Evolutionary conservation across 2,329 filamentous ascomycete species (phyloP).

Genomic region (Aureobasidium lini): DNA sequence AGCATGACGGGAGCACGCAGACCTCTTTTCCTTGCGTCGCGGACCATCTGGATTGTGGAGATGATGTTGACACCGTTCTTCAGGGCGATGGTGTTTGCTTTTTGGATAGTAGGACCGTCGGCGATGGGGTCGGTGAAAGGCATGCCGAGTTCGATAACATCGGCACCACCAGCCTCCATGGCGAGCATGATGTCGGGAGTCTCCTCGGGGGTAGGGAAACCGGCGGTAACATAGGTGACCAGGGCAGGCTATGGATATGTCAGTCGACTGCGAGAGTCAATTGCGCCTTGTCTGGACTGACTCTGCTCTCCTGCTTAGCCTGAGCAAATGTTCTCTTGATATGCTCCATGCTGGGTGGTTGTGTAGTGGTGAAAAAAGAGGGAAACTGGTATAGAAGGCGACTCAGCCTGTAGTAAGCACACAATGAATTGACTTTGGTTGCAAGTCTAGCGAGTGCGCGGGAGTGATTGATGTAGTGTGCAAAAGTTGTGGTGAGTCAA

Average conservation of each 20-base stretch:
- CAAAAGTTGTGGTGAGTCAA: constrained; percentile 10
- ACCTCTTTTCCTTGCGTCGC: constrained; percentile 67
- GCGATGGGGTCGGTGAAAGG: constrained; percentile 98
- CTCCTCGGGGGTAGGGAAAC: constrained; percentile 74
- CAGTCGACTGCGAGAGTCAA: background rate
- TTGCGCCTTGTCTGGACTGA: constrained; percentile 18
- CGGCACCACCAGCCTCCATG: constrained; percentile 88
- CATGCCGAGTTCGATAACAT: constrained; percentile 90
- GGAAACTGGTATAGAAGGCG: background rate
- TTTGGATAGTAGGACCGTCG: constrained; percentile 95
- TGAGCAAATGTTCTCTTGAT: constrained; percentile 44
- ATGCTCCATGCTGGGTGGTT: constrained; percentile 34
- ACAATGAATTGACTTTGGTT: background rate
- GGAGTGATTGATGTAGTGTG: background rate
- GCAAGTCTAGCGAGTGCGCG: background rate
- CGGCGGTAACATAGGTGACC: constrained; percentile 93
- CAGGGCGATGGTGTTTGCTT: constrained; percentile 81
- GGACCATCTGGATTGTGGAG: constrained; percentile 74
- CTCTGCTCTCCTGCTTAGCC: constrained; percentile 43
- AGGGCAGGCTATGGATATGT: constrained; percentile 60
- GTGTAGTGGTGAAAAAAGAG: background rate
- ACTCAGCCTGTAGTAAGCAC: background rate
- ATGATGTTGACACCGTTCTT: constrained; percentile 80
- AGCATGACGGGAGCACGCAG: constrained; percentile 77
- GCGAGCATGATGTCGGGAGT: constrained; percentile 78